Evolutionary conservation across 2,329 filamentous ascomycete genomes (phyloP), one percentile per base, ranked within the genome.

Genomic region (Pseudocercospora fijiensis): DNA sequence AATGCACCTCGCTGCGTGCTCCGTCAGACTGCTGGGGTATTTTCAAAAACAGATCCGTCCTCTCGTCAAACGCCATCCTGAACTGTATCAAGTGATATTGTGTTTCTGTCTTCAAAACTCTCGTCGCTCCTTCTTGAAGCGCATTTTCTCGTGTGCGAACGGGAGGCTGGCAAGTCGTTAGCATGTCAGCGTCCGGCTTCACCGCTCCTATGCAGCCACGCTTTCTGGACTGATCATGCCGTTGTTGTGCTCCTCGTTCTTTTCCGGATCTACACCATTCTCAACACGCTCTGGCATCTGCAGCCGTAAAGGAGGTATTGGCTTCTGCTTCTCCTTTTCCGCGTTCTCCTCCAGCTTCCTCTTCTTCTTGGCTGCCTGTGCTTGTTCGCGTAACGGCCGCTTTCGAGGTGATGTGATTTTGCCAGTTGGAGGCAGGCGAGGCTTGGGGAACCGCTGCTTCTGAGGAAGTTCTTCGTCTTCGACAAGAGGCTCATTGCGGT

Each of bases 391-490:
- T 22, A 91, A 85, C 30, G 91, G 90, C 7, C 91, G 84, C 80
- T 96, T 96, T 71, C 92, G 87, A 30, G 91, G 91, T 58, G 88
- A 90, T 10, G 90, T 89, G 69, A 96, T 96, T 82, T 96, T 96
- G 73, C 91, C 91, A 20, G 89, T 93, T 80, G 91, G 79, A 80
- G 89, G 81, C 51, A 87, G 76, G 58, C 85, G 78, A 22, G 84
- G 84, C 71, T 85, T 86, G 27, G 84, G 83, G 71, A 85, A 85
- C 41, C 92, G 85, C 79, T 99, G 95, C 79, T 99, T 99, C 61
- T 89, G 86, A 16, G 96, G 95, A 24, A 99, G 81, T 70, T 99
- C 94, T 74, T 98, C 91, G 78, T 99, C 95, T 80, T 99, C 95
- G 58, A 96, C 82, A 69, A 99, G 84, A 49, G 92, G 88, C 75